Conservation (phyloP, 1,284 basidiomycete genomes). For the Meira miltonrushii region DNA sequence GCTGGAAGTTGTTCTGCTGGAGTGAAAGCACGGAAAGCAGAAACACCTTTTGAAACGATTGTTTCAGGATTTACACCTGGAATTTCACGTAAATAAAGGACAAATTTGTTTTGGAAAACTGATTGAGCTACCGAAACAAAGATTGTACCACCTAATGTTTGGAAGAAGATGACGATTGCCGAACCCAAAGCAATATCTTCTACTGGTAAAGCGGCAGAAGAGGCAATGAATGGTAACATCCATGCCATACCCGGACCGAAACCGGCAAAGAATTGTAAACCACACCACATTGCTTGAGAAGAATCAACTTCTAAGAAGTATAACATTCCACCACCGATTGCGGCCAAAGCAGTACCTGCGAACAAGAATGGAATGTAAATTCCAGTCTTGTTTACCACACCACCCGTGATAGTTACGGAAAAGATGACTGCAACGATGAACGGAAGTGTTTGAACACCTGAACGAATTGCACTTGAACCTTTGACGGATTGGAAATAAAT, state of each 20-base stretch:
- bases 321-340: slow-evolving; percentile 21
- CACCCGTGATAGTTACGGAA: slow-evolving; percentile 31
- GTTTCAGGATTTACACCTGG: slow-evolving; percentile 16
- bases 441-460: slow-evolving; percentile 44
- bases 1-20: slow-evolving; percentile 13
- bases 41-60: slow-evolving; percentile 24
- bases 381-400: slow-evolving; percentile 27
- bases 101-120: slow-evolving; percentile 33
- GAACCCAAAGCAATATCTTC: slow-evolving; percentile 26
- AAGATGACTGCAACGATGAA: slow-evolving; percentile 44
- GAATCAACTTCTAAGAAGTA: slow-evolving; percentile 23
- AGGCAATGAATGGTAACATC: slow-evolving; percentile 32
- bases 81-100: slow-evolving; percentile 16
- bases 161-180: slow-evolving; percentile 32
- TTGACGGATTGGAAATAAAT: slow-evolving; percentile 38
- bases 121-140: slow-evolving; percentile 24
- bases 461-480: slow-evolving; percentile 33
- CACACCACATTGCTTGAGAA: slow-evolving; percentile 18
- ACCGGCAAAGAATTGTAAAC: slow-evolving; percentile 28
- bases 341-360: slow-evolving; percentile 20
- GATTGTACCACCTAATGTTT: slow-evolving; percentile 28
- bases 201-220: slow-evolving; percentile 18
- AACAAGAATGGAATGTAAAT: slow-evolving; percentile 32
- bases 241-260: slow-evolving; percentile 24
- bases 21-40: slow-evolving; percentile 23